phyloP scores from a whole-genome alignment of 768 basidiomycete genomes.

The Collybia sp. region DNA sequence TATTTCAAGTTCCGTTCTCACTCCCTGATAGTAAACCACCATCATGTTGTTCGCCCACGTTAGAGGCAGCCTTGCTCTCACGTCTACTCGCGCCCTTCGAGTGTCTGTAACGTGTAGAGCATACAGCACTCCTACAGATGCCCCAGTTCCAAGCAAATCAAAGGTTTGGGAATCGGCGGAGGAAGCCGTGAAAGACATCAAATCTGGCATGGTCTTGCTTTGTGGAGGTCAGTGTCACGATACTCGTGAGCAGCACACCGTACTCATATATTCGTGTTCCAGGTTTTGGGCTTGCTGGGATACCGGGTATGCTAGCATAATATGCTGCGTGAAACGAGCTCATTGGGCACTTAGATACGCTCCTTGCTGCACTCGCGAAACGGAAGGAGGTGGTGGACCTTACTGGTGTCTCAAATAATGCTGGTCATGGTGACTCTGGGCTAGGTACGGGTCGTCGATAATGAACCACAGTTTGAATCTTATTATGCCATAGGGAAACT shows the following conservation, averaged over 20 bases:
- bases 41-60: constrained; percentile 13
- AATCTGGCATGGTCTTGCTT: constrained; percentile 73
- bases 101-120: constrained; percentile 13
- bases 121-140: constrained; percentile 29
- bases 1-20: neutral
- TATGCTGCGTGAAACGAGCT: neutral
- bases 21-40: neutral
- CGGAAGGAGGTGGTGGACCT: constrained; percentile 70
- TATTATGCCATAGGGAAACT: constrained; percentile 51
- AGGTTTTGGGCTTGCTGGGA: constrained; percentile 91
- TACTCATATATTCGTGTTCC: constrained; percentile 4
- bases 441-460: constrained; percentile 44
- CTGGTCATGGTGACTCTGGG: constrained; percentile 65
- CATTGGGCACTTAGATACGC: constrained; percentile 52
- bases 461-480: constrained; percentile 1
- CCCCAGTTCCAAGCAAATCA: constrained; percentile 27
- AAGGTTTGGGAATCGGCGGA: constrained; percentile 85
- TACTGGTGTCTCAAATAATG: constrained; percentile 88
- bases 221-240: constrained; percentile 65
- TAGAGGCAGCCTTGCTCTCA: constrained; percentile 12
- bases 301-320: constrained; percentile 54
- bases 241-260: neutral
- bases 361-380: constrained; percentile 72
- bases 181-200: constrained; percentile 79
- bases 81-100: too few species aligned